Evolutionary conservation across 352 stramenopile species (phyloP).

Genomic region (Phytophthora ohioensis): DNA sequence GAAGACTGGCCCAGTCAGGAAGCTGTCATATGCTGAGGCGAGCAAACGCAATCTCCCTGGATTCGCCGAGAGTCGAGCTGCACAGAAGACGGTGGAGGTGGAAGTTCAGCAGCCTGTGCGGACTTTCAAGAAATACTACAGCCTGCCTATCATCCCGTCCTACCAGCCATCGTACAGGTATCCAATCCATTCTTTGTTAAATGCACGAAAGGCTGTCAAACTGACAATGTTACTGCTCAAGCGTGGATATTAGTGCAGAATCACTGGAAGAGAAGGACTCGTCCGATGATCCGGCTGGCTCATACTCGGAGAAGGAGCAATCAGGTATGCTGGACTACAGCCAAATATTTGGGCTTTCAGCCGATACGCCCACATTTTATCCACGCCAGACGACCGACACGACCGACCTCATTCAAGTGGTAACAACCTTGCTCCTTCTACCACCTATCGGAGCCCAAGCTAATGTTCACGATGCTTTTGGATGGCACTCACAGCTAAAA

Average conservation of each 20-base stretch:
- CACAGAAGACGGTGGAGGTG: not conserved
- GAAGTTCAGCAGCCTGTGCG: conserved; percentile 4
- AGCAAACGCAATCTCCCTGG: conserved; percentile 29
- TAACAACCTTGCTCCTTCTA: not conserved
- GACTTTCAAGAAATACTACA: conserved; percentile 46
- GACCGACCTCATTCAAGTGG: conserved; percentile 47
- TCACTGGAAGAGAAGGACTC: conserved; percentile 16
- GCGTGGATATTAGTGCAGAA: conserved; percentile 10
- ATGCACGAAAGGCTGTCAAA: not conserved
- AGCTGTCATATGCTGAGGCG: conserved; percentile 35
- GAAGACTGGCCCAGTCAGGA: conserved; percentile 2
- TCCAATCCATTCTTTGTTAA: not conserved
- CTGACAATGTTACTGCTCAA: conserved; percentile 7
- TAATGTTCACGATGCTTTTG: conserved; percentile 5
- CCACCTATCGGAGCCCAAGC: not conserved
- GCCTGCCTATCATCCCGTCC: conserved; percentile 32
- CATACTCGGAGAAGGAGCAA: conserved; percentile 8
- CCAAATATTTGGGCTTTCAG: conserved; percentile 47
- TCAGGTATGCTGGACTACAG: conserved; percentile 17
- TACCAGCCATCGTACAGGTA: conserved; percentile 6
- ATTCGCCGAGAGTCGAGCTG: conserved; percentile 2
- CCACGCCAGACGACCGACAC: conserved; percentile 39
- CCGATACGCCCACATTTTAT: conserved; percentile 52
- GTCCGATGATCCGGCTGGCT: not conserved
- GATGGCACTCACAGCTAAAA: conserved; percentile 36